Evolutionary conservation across 2,329 filamentous ascomycete genomes (phyloP).

Genomic region (Colletotrichum graminicola): DNA sequence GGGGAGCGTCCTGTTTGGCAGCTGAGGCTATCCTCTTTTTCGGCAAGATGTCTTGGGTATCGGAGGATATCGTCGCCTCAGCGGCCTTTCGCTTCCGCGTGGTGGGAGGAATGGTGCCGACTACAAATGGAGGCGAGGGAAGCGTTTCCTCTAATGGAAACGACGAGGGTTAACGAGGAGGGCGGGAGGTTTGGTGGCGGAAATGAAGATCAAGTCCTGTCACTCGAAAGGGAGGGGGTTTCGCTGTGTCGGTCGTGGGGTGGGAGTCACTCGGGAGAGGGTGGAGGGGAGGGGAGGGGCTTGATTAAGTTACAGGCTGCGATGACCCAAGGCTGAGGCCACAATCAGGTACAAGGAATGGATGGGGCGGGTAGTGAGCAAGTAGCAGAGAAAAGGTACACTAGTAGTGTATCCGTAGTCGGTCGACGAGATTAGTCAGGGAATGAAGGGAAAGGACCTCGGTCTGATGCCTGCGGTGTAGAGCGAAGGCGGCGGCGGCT

Average conservation of each 20-base stretch:
- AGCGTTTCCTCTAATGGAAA: conserved; percentile 37
- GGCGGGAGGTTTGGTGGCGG: not conserved
- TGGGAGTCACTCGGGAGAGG: conserved; percentile 16
- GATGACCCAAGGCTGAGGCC: conserved; percentile 31
- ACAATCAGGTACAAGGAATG: conserved; percentile 7
- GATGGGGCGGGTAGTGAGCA: not conserved
- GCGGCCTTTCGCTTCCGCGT: conserved; percentile 74
- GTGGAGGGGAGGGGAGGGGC: conserved; percentile 13
- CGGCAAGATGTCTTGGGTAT: conserved; percentile 56
- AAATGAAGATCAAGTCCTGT: not conserved
- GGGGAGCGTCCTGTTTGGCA: conserved; percentile 57
- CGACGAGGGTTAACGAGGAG: not conserved
- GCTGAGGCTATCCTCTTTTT: conserved; percentile 70
- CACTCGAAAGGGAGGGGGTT: not conserved
- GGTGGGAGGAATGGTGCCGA: conserved; percentile 70
- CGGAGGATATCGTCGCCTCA: conserved; percentile 71
- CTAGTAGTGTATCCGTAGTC: not conserved
- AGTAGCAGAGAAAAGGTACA: conserved; percentile 1
- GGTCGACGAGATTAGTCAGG: conserved; percentile 25
- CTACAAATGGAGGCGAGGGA: conserved; percentile 32
- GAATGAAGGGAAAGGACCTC: conserved; percentile 2
- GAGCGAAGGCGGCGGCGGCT: conserved; percentile 5
- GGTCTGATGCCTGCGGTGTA: conserved; percentile 22
- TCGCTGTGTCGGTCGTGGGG: conserved; percentile 8
- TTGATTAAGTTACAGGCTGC: conserved; percentile 13